These are phyloP conservation scores for Penicillium manginii DNA, from an alignment of 495 filamentous ascomycete species.

Conservation along the genomic window DNA sequence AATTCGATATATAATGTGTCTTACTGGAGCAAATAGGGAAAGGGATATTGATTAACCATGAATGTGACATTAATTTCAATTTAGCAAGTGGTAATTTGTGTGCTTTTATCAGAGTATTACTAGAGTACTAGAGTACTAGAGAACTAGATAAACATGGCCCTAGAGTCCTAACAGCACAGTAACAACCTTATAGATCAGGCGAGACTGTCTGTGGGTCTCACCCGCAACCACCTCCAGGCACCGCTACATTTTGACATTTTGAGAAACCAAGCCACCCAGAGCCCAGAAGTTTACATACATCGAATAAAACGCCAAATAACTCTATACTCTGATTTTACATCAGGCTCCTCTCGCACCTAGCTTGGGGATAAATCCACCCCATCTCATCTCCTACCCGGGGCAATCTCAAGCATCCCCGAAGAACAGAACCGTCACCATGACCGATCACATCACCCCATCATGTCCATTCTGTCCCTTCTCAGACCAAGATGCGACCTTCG, in stretches of 20 bases:
- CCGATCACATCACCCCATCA: conserved; percentile 22
- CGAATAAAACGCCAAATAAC: neutral
- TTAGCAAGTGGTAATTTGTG: neutral
- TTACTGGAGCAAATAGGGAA: no score
- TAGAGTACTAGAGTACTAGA: no score
- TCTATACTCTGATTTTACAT: neutral
- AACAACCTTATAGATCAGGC: neutral
- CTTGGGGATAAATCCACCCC: neutral
- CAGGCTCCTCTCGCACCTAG: neutral
- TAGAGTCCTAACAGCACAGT: neutral
- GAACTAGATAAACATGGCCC: no score
- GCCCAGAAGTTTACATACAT: no score
- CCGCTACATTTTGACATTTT: neutral
- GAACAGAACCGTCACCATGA: conserved; percentile 30
- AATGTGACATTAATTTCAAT: no score
- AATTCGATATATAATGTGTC: no score
- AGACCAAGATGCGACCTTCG: conserved; percentile 49
- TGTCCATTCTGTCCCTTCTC: conserved; percentile 63
- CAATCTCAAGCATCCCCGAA: neutral
- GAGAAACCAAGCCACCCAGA: no score
- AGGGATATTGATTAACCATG: no score
- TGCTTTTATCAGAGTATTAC: neutral
- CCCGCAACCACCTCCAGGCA: neutral
- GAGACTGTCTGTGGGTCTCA: neutral
- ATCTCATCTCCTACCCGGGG: neutral